These are phyloP conservation scores for Trametes punicea DNA, from an alignment of 768 basidiomycete genomes.

Conservation along the genomic window DNA sequence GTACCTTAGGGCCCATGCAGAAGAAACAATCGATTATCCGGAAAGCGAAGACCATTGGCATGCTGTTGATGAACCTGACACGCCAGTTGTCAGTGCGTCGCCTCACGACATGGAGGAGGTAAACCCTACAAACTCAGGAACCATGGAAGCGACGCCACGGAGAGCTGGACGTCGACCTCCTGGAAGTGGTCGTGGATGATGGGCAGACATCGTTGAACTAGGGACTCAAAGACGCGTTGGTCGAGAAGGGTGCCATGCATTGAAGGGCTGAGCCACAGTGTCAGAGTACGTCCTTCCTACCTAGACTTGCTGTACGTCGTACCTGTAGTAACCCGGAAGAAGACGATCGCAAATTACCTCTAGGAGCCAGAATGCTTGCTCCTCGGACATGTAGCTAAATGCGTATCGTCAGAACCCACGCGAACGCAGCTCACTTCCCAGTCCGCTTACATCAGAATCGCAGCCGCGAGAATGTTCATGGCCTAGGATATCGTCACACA, in stretches of 20 bases:
- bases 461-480: constrained; percentile 96
- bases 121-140: constrained; percentile 87
- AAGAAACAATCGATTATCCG: constrained; percentile 97
- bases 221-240: constrained; percentile 94
- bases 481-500: constrained; percentile 47
- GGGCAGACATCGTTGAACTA: constrained; percentile 85
- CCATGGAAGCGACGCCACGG: constrained; percentile 96
- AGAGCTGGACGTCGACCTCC: constrained; percentile 90
- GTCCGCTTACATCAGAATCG: constrained; percentile 76
- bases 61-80: constrained; percentile 82
- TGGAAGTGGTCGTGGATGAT: constrained; percentile 94
- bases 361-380: constrained; percentile 96
- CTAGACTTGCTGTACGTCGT: constrained; percentile 18
- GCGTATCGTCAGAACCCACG: not conserved
- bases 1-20: constrained; percentile 97
- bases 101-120: constrained; percentile 17
- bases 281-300: not conserved
- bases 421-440: not conserved
- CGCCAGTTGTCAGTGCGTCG: not conserved
- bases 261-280: constrained; percentile 59
- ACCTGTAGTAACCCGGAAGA: constrained; percentile 97
- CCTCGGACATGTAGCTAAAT: constrained; percentile 96
- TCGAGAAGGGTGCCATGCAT: constrained; percentile 99
- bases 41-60: constrained; percentile 98
- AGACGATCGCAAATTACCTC: constrained; percentile 93